Conservation (phyloP, 2,329 filamentous ascomycete species). For the Fusarium pilosicola region DNA sequence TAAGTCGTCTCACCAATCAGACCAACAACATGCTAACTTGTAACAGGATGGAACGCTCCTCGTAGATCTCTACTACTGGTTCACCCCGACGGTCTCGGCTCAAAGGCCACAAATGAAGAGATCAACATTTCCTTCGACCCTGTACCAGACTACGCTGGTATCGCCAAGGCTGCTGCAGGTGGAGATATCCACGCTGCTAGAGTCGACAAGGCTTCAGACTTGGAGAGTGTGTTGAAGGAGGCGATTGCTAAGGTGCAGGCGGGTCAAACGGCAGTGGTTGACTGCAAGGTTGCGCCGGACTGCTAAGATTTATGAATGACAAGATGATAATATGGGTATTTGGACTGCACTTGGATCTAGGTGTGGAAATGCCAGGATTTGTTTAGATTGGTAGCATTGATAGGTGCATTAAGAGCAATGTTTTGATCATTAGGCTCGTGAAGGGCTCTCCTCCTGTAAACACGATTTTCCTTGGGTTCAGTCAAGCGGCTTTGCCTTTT, state of each 20-base stretch:
- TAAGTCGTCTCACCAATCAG: conserved; percentile 28
- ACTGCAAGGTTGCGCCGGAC: conserved; percentile 60
- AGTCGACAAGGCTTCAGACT: conserved; percentile 57
- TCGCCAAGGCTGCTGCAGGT: conserved; percentile 68
- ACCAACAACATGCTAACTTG: conserved; percentile 4
- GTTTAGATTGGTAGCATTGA: conserved; percentile 16
- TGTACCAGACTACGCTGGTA: conserved; percentile 67
- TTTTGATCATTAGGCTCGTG: neutral
- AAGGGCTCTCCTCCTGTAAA: too few relatives aligned
- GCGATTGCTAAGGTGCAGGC: conserved; percentile 62
- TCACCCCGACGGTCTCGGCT: conserved; percentile 66
- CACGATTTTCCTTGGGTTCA: neutral
- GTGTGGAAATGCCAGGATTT: neutral
- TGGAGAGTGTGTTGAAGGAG: conserved; percentile 59
- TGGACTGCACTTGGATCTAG: conserved; percentile 4
- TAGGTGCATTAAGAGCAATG: conserved; percentile 3
- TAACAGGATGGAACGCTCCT: conserved; percentile 67
- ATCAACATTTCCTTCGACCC: conserved; percentile 71
- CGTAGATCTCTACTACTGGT: conserved; percentile 66
- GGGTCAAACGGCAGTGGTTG: conserved; percentile 64
- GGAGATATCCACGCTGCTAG: conserved; percentile 62
- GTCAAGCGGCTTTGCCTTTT: neutral
- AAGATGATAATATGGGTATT: conserved; percentile 5
- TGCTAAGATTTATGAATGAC: conserved; percentile 47
- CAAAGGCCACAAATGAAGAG: conserved; percentile 67